These are phyloP conservation scores for Leccinum uliginosum DNA, from an alignment of 768 basidiomycete species.

Conservation along the genomic window DNA sequence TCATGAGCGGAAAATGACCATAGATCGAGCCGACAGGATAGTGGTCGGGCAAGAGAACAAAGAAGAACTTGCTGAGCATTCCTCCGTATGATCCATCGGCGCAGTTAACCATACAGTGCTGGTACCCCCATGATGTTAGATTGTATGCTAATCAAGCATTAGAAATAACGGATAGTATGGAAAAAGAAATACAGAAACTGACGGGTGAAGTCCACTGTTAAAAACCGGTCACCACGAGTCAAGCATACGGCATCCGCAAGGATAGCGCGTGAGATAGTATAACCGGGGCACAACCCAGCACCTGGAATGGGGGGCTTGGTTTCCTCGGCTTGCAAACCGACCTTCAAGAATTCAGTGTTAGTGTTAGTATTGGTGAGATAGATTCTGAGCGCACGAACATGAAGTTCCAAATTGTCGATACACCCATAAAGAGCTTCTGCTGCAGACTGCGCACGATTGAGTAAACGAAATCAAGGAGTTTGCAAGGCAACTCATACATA, in stretches of 20 bases:
- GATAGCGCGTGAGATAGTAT: slow-evolving; percentile 83
- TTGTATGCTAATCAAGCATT: slow-evolving; percentile 51
- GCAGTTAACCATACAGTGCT: slow-evolving; percentile 60
- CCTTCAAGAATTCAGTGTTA: slow-evolving; percentile 29
- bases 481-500: slow-evolving; percentile 35
- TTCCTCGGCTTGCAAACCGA: slow-evolving; percentile 71
- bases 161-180: not conserved
- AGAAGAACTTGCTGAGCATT: slow-evolving; percentile 67
- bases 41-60: slow-evolving; percentile 64
- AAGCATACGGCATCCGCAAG: slow-evolving; percentile 74
- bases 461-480: not conserved
- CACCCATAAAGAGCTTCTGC: slow-evolving; percentile 65
- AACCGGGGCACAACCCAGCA: slow-evolving; percentile 77
- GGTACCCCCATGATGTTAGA: slow-evolving; percentile 75
- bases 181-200: slow-evolving; percentile 22
- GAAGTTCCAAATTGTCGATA: slow-evolving; percentile 76
- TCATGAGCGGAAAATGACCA: slow-evolving; percentile 79
- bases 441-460: slow-evolving; percentile 38
- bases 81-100: slow-evolving; percentile 74
- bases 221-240: slow-evolving; percentile 74
- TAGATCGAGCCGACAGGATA: slow-evolving; percentile 64
- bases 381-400: slow-evolving; percentile 41
- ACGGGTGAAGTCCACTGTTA: slow-evolving; percentile 78
- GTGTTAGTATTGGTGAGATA: not conserved
- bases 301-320: slow-evolving; percentile 60